Evolutionary conservation across 2,329 filamentous ascomycete species (phyloP).

Genomic region (Phialemonium atrogriseum): DNA sequence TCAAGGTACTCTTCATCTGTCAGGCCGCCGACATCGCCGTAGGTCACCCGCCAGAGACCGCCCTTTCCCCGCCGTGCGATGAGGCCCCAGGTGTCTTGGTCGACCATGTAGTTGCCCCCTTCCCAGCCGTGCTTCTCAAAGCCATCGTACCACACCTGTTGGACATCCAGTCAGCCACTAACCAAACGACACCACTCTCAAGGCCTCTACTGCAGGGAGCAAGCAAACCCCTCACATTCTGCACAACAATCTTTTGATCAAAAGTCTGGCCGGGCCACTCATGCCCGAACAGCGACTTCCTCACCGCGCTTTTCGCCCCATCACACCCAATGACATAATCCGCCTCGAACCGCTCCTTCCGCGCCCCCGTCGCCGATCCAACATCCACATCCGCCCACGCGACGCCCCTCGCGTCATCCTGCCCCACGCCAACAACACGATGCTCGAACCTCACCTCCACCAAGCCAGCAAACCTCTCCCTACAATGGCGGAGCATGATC

Average conservation of each 20-base stretch:
- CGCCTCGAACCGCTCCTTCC: conserved; percentile 12
- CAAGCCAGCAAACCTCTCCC: no score
- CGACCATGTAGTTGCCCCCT: conserved; percentile 39
- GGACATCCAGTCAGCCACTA: no score
- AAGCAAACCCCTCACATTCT: no score
- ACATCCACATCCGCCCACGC: conserved; percentile 18
- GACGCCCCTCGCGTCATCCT: conserved; percentile 17
- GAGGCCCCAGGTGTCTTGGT: conserved; percentile 41
- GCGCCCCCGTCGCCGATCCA: conserved; percentile 6
- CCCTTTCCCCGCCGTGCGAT: conserved; percentile 37
- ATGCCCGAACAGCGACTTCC: conserved; percentile 26
- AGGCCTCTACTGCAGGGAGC: no score
- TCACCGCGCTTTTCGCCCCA: conserved; percentile 24
- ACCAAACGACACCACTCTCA: no score
- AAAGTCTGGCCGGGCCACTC: conserved; percentile 6
- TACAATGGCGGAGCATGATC: conserved; percentile 27
- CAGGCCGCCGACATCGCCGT: conserved; percentile 34
- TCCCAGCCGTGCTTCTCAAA: background rate
- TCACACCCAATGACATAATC: conserved; percentile 35
- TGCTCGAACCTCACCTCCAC: conserved; percentile 25
- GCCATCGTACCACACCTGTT: conserved; percentile 25
- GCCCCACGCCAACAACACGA: conserved; percentile 21
- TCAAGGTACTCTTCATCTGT: conserved; percentile 31
- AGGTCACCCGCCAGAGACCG: conserved; percentile 41
- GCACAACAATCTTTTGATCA: background rate